A percentile compares a stretch with the other conserved stretches of the same genome.
These are phyloP conservation scores for Guadua angustifolia DNA, from an alignment of 176 grass and related monocot genomes.

Conservation along the genomic window DNA sequence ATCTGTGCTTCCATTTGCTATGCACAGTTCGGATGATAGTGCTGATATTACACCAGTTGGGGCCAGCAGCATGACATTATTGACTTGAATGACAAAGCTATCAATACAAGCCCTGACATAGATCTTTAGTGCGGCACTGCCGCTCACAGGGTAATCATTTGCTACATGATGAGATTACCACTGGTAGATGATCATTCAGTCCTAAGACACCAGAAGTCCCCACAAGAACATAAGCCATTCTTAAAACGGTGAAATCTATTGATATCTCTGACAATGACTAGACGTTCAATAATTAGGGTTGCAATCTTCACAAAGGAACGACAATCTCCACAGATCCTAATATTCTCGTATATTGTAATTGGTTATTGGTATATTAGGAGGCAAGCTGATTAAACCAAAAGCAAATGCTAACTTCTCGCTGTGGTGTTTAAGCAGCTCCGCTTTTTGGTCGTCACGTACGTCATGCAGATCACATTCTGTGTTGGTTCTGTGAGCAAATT, in stretches of 20 bases:
- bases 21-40: conserved; percentile 32
- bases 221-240: conserved; percentile 50
- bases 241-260: conserved; percentile 53
- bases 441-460: conserved; percentile 48
- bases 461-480: conserved; percentile 59
- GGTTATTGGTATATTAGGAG: conserved; percentile 45
- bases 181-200: conserved; percentile 38
- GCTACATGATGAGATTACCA: conserved; percentile 39
- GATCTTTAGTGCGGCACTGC: conserved; percentile 23
- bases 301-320: conserved; percentile 52
- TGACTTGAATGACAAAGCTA: conserved; percentile 46
- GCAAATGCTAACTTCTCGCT: conserved; percentile 26
- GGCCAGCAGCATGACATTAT: conserved; percentile 30
- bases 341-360: conserved; percentile 58
- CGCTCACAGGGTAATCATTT: conserved; percentile 47
- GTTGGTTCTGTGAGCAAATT: conserved; percentile 34
- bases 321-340: conserved; percentile 56
- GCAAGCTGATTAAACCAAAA: conserved; percentile 37
- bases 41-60: conserved; percentile 45
- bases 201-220: conserved; percentile 56
- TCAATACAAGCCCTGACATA: conserved; percentile 45
- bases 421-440: conserved; percentile 52
- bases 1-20: conserved; percentile 31
- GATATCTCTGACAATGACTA: conserved; percentile 52
- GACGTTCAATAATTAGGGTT: conserved; percentile 33